phyloP scores from a whole-genome alignment of 2,329 filamentous ascomycete species.

The Pezicula rhizophila region DNA sequence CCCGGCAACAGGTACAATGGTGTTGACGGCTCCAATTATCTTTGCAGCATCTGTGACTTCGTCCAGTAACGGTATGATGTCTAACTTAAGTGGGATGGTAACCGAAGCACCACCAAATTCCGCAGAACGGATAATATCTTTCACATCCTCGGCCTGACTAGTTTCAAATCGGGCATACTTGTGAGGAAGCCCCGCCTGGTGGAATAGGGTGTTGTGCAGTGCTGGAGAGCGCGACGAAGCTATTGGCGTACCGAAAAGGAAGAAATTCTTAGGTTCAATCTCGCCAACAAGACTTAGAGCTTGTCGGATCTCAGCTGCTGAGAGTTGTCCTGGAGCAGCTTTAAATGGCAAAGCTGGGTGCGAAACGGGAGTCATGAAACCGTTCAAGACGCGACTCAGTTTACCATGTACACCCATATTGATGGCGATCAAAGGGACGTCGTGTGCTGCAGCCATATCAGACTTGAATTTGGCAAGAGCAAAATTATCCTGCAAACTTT shows the following conservation, averaged over 20 bases:
- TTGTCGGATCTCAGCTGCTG: constrained; percentile 78
- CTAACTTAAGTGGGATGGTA: constrained; percentile 90
- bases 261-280: constrained; percentile 71
- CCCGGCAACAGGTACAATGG: constrained; percentile 60
- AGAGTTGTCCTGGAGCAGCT: constrained; percentile 89
- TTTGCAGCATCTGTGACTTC: constrained; percentile 72
- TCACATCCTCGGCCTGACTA: constrained; percentile 52
- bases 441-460: constrained; percentile 65
- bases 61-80: constrained; percentile 77
- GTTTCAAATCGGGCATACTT: constrained; percentile 75
- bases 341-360: constrained; percentile 87
- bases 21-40: constrained; percentile 90
- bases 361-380: constrained; percentile 90
- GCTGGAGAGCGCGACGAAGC: constrained; percentile 76
- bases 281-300: constrained; percentile 74
- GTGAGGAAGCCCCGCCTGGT: constrained; percentile 73
- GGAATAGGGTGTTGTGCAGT: constrained; percentile 83
- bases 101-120: constrained; percentile 91
- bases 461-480: constrained; percentile 75
- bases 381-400: constrained; percentile 82
- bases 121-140: constrained; percentile 58
- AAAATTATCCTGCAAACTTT: constrained; percentile 76
- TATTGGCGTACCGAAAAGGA: constrained; percentile 83
- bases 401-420: constrained; percentile 92
- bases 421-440: constrained; percentile 83